Percentiles rank a stretch among this genome's conserved stretches.
These are phyloP conservation scores for Cokeromyces recurvatus DNA, from an alignment of 371 early-diverging fungal species.

Conservation along the genomic window DNA sequence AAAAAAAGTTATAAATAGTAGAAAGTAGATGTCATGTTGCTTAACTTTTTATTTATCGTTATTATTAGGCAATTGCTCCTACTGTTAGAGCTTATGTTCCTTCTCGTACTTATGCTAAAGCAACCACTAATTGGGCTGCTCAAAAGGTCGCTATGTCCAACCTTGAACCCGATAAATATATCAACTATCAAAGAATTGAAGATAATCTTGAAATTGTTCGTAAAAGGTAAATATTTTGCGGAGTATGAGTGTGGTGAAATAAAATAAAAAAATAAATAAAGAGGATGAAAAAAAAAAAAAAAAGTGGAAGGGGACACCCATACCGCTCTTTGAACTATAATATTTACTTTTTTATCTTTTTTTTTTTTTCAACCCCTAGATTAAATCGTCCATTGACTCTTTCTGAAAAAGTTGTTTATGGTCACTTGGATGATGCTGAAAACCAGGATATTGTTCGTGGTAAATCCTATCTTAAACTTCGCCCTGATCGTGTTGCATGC, in stretches of 20 bases:
- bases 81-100: conserved; percentile 23
- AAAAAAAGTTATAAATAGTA: not conserved
- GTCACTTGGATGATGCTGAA: conserved; percentile 89
- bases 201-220: conserved; percentile 87
- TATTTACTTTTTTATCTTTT: conserved; percentile 1
- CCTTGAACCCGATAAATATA: conserved; percentile 78
- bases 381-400: conserved; percentile 80
- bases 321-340: not conserved
- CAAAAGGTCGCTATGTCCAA: conserved; percentile 81
- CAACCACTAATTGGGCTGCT: conserved; percentile 40
- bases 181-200: conserved; percentile 91
- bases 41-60: not conserved
- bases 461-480: conserved; percentile 84
- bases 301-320: not conserved
- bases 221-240: conserved; percentile 60
- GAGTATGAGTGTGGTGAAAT: not conserved
- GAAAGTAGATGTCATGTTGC: too few relatives aligned
- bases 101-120: conserved; percentile 47
- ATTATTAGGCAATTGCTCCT: conserved; percentile 28
- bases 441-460: conserved; percentile 83
- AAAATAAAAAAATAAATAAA: too few relatives aligned
- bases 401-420: conserved; percentile 94
- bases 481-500: conserved; percentile 94
- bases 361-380: conserved; percentile 29
- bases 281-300: not conserved